Conservation (phyloP, 345 rosid species). For the Dipteronia sinensis region DNA sequence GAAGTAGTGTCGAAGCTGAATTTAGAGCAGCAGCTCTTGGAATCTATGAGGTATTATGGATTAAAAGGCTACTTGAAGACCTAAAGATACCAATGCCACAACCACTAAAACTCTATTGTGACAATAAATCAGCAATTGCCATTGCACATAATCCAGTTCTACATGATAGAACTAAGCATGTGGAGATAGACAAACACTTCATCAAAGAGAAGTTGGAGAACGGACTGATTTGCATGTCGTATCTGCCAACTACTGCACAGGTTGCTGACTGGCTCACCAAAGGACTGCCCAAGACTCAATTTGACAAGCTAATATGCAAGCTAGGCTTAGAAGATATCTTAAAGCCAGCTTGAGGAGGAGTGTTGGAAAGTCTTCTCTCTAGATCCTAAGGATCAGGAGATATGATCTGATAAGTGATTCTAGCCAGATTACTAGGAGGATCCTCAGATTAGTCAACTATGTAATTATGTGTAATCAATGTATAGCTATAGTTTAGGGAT, state of each 20-base stretch:
- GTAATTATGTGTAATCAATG: too few relatives aligned
- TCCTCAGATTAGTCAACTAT: too few relatives aligned
- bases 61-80: not conserved
- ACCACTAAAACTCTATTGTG: not conserved
- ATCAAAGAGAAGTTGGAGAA: not conserved
- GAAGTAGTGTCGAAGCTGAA: not conserved
- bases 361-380: not conserved
- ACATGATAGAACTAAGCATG: not conserved
- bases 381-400: too few relatives aligned
- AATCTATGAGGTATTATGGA: not conserved
- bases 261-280: not conserved
- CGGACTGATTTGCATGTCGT: not conserved
- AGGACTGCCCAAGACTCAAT: not conserved
- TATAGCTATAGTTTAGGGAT: too few relatives aligned
- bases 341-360: not conserved
- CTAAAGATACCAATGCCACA: not conserved
- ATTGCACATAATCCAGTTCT: not conserved
- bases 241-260: not conserved
- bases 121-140: not conserved
- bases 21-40: not conserved
- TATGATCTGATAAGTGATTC: too few relatives aligned
- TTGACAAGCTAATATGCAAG: not conserved
- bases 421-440: too few relatives aligned
- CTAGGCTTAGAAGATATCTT: not conserved
- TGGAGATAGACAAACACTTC: not conserved